phyloP scores from a whole-genome alignment of 2,329 filamentous ascomycete genomes.

The Talaromyces rugulosus region DNA sequence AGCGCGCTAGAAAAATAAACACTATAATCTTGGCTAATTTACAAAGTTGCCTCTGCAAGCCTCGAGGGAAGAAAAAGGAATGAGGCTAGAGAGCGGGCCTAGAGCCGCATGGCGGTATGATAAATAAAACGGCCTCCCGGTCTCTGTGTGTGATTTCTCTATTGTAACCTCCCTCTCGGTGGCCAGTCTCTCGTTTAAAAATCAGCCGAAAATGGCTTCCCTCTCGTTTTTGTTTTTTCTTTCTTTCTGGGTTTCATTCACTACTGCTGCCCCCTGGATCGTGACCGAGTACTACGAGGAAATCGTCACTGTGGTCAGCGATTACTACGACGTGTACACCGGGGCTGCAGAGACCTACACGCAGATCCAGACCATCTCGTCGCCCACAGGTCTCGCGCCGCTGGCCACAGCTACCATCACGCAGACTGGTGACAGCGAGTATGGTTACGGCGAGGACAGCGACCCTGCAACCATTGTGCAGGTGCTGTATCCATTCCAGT shows the following conservation, averaged over 20 bases:
- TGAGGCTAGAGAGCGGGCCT: neutral
- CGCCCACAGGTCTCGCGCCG: conserved; percentile 19
- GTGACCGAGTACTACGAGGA: conserved; percentile 25
- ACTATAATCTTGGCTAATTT: neutral
- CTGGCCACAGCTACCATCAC: conserved; percentile 23
- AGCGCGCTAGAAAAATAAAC: neutral
- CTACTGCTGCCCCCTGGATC: conserved; percentile 25
- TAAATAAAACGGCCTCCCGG: neutral
- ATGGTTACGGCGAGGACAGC: neutral
- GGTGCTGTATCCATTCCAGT: conserved; percentile 24
- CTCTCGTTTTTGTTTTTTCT: conserved; percentile 22
- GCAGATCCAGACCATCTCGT: conserved; percentile 20
- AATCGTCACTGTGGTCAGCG: conserved; percentile 13
- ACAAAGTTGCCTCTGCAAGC: no score
- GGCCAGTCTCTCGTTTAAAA: neutral
- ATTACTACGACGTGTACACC: conserved; percentile 11
- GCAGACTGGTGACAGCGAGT: conserved; percentile 9
- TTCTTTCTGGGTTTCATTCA: conserved; percentile 15
- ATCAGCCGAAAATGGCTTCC: conserved; percentile 8
- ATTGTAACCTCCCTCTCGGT: neutral
- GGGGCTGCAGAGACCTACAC: conserved; percentile 1
- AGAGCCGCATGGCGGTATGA: neutral
- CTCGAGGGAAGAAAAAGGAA: neutral
- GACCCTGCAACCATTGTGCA: conserved; percentile 22
- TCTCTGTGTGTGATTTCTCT: neutral